Evolutionary conservation across 352 stramenopile genomes (phyloP).

Genomic region (Pythium pectinolyticum): DNA sequence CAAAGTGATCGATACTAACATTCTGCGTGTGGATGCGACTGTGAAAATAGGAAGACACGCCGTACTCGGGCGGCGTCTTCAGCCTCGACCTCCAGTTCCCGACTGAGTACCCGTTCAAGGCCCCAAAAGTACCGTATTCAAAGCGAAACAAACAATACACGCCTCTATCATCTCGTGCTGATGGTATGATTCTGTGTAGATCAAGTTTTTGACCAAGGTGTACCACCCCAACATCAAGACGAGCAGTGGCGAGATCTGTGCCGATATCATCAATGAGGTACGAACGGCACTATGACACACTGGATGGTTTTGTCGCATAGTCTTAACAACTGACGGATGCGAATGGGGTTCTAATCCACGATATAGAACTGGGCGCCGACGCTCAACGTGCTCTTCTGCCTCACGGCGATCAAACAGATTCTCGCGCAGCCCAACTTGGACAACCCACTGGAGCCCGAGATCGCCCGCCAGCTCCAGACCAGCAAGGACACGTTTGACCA

Average conservation of each 20-base stretch:
- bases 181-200: constrained; percentile 24
- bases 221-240: constrained; percentile 98
- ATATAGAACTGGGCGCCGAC: constrained; percentile 94
- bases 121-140: constrained; percentile 60
- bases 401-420: constrained; percentile 94
- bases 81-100: constrained; percentile 95
- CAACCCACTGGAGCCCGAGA: constrained; percentile 95
- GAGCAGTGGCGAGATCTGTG: constrained; percentile 96
- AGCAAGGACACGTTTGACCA: constrained; percentile 93
- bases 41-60: constrained; percentile 82
- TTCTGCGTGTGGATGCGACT: constrained; percentile 1
- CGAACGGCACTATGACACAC: no score
- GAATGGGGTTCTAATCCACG: no score
- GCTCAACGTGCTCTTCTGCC: constrained; percentile 91
- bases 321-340: no score
- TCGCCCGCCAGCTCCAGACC: constrained; percentile 92
- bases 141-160: neutral
- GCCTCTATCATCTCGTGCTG: neutral
- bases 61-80: constrained; percentile 91
- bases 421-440: constrained; percentile 93
- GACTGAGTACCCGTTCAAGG: constrained; percentile 96
- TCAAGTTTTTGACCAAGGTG: constrained; percentile 94
- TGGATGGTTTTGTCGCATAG: no score
- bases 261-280: constrained; percentile 92
- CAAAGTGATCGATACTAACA: no score